Percentiles rank a stretch among this genome's conserved stretches.
These are phyloP conservation scores for Phycomyces blakesleeanus DNA, from an alignment of 192 early-diverging fungal genomes.

Conservation along the genomic window DNA sequence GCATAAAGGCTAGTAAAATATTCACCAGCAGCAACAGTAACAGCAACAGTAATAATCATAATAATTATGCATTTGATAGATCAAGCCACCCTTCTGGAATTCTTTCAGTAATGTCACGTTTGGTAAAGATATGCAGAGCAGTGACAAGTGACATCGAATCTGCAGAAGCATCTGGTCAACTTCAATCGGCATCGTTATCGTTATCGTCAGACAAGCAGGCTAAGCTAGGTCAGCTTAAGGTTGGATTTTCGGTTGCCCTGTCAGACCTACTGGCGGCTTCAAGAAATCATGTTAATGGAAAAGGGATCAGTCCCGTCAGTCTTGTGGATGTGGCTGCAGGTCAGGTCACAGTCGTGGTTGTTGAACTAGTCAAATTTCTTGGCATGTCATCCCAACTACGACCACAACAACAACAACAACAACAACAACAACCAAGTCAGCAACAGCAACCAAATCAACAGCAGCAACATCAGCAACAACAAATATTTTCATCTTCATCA, in stretches of 20 bases:
- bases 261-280: conserved; percentile 67
- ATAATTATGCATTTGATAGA: too few relatives aligned
- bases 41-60: too few relatives aligned
- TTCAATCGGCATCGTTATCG: too few relatives aligned
- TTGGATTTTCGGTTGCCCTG: conserved; percentile 57
- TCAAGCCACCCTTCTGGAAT: conserved; percentile 67
- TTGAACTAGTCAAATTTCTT: conserved; percentile 64
- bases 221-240: conserved; percentile 53
- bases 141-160: conserved; percentile 82
- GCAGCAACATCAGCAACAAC: too few relatives aligned
- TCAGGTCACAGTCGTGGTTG: conserved; percentile 74
- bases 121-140: conserved; percentile 76
- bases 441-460: too few relatives aligned
- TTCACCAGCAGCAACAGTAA: too few relatives aligned
- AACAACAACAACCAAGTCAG: conserved; percentile 6
- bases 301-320: conserved; percentile 60
- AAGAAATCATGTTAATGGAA: conserved; percentile 72
- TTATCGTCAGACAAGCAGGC: conserved; percentile 41
- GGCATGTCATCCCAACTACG: conserved; percentile 21
- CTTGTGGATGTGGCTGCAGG: conserved; percentile 78
- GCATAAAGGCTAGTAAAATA: too few relatives aligned
- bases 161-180: conserved; percentile 46
- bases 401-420: background rate
- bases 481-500: too few relatives aligned
- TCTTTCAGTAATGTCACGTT: conserved; percentile 72